Evolutionary conservation across 73 alveolate genomes (phyloP).

Genomic region (Paramecium primaurelia): DNA sequence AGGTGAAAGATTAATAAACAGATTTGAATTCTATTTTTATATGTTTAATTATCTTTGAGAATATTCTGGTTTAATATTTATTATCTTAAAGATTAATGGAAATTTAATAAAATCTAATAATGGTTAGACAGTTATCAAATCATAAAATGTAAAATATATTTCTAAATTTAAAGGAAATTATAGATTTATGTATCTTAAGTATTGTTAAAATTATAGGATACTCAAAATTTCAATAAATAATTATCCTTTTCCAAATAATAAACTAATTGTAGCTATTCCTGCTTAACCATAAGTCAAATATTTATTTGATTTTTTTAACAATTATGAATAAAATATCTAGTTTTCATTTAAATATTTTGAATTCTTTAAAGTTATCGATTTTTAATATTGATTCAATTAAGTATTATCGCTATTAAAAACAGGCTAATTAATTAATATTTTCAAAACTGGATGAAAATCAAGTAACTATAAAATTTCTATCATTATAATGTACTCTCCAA

Average conservation of each 20-base stretch:
- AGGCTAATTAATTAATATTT: background rate
- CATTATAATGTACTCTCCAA: background rate
- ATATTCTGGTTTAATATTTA: background rate
- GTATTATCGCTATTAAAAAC: background rate
- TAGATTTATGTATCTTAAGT: background rate
- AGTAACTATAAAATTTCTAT: background rate
- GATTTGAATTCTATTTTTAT: background rate
- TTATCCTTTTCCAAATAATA: background rate
- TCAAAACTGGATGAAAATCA: background rate
- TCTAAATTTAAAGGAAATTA: background rate
- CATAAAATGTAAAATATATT: background rate
- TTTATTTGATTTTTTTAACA: background rate
- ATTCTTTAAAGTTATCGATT: background rate
- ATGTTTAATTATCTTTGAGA: background rate
- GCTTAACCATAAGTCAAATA: background rate
- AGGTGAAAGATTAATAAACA: background rate
- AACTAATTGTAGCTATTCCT: background rate
- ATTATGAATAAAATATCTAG: background rate
- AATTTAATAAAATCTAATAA: background rate
- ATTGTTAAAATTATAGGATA: background rate
- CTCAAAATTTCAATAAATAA: background rate
- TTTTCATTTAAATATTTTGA: background rate
- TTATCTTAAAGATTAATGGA: background rate
- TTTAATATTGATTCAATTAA: background rate
- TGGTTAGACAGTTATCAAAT: background rate